A percentile compares a stretch with the other conserved stretches of the same genome.
phyloP scores from a whole-genome alignment of 352 stramenopile genomes.

The Globisporangium cystogenes region DNA sequence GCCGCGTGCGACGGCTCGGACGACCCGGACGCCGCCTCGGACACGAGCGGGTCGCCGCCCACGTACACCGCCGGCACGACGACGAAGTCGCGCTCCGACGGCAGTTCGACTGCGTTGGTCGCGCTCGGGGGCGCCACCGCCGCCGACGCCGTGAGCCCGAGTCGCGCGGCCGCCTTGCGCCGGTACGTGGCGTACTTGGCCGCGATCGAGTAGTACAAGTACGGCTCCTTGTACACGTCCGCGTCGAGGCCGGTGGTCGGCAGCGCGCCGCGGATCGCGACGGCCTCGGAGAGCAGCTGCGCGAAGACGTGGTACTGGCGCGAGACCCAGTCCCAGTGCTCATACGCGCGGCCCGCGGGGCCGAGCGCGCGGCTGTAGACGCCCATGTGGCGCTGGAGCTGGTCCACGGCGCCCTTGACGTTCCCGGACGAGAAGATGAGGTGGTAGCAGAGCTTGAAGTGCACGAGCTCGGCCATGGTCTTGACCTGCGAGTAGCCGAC shows the following conservation, averaged over 20 bases:
- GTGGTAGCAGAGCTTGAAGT: conserved; percentile 88
- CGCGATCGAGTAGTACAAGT: conserved; percentile 81
- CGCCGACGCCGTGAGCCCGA: conserved; percentile 33
- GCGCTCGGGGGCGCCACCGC: no score
- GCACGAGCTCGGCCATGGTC: conserved; percentile 82
- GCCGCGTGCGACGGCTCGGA: conserved; percentile 43
- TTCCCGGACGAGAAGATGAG: conserved; percentile 84
- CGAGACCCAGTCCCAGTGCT: conserved; percentile 84
- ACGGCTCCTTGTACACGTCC: conserved; percentile 83
- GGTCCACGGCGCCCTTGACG: conserved; percentile 77
- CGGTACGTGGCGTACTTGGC: conserved; percentile 82
- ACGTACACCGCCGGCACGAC: conserved; percentile 71
- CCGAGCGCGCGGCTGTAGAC: conserved; percentile 53
- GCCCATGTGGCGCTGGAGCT: conserved; percentile 77
- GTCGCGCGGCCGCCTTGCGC: conserved; percentile 52
- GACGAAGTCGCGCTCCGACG: conserved; percentile 51
- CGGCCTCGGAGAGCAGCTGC: conserved; percentile 69
- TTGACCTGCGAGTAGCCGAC: conserved; percentile 59
- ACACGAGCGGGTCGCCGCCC: conserved; percentile 61
- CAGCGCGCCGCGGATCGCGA: conserved; percentile 59
- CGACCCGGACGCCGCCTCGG: conserved; percentile 26
- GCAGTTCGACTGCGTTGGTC: neutral
- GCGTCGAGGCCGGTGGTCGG: conserved; percentile 55
- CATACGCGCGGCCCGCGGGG: conserved; percentile 52
- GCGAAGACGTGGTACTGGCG: conserved; percentile 87